Evolutionary conservation across 2,329 filamentous ascomycete species (phyloP).

Genomic region (Fusarium duplospermum): DNA sequence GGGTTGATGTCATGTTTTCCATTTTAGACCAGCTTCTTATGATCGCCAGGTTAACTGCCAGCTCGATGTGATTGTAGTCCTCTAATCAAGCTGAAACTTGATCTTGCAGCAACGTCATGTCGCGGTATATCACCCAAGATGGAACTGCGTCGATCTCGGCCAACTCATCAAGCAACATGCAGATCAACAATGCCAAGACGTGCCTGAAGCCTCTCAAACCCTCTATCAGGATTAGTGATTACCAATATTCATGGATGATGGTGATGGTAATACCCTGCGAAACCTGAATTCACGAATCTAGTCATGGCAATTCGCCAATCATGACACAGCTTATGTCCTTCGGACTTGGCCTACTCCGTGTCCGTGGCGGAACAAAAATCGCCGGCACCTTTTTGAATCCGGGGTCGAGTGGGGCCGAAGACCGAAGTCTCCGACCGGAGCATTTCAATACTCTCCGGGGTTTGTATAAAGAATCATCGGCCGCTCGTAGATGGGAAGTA

Average conservation of each 20-base stretch:
- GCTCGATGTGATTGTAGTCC: background rate
- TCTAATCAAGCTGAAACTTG: background rate
- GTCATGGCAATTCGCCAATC: background rate
- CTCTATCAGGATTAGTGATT: background rate
- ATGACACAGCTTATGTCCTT: background rate
- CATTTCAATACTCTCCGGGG: constrained; percentile 22
- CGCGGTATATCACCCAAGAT: background rate
- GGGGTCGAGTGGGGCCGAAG: background rate
- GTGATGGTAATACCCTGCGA: background rate
- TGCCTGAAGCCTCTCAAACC: background rate
- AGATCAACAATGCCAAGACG: background rate
- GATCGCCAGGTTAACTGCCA: background rate
- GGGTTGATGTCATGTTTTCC: background rate
- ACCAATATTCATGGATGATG: background rate
- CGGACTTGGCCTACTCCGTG: background rate
- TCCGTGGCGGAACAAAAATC: background rate
- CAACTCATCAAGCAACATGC: background rate
- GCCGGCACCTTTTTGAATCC: background rate
- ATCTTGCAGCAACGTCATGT: background rate
- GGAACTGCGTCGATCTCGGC: background rate
- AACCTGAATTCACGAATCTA: background rate
- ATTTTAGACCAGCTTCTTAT: no score
- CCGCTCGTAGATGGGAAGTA: background rate
- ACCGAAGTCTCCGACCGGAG: constrained; percentile 42
- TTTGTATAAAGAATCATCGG: constrained; percentile 19